Evolutionary conservation across 805 yeast species (phyloP).

Genomic region (Helenozyma baotianmanensis): DNA sequence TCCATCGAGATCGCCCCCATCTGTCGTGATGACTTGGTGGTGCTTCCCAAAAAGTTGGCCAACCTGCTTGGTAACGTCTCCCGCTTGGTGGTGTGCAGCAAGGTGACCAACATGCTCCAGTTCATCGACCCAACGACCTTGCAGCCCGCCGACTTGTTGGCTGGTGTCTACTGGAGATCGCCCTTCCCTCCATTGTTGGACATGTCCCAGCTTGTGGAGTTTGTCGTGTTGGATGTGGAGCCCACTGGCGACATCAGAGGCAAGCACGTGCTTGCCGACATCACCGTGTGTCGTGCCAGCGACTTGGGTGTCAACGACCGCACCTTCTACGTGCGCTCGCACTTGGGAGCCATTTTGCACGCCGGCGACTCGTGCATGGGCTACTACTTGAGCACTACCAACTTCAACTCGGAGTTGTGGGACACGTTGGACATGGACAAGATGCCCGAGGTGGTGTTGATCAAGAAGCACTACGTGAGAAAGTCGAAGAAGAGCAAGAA

Average conservation of each 20-base stretch:
- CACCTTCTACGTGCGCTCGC: slow-evolving; percentile 81
- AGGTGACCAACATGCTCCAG: slow-evolving; percentile 77
- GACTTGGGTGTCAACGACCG: slow-evolving; percentile 86
- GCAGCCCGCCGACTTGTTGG: slow-evolving; percentile 68
- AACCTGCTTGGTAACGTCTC: slow-evolving; percentile 77
- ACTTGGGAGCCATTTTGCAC: slow-evolving; percentile 89
- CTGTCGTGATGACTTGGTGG: slow-evolving; percentile 94
- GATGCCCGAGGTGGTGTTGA: slow-evolving; percentile 79
- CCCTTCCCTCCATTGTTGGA: slow-evolving; percentile 78
- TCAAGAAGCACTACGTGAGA: slow-evolving; percentile 84
- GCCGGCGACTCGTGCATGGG: slow-evolving; percentile 97
- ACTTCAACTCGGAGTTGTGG: slow-evolving; percentile 84
- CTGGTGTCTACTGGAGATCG: slow-evolving; percentile 73
- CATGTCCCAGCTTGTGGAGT: slow-evolving; percentile 73
- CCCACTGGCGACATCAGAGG: slow-evolving; percentile 80
- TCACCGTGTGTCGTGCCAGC: slow-evolving; percentile 81
- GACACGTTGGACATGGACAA: slow-evolving; percentile 60
- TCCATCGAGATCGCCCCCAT: slow-evolving; percentile 94
- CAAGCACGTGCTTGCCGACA: slow-evolving; percentile 79
- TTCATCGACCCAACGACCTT: slow-evolving; percentile 81
- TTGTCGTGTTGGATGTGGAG: slow-evolving; percentile 88
- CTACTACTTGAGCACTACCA: slow-evolving; percentile 77
- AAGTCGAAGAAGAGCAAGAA: slow-evolving; percentile 69
- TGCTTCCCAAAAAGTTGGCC: slow-evolving; percentile 84
- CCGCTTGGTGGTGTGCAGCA: slow-evolving; percentile 78